Percentiles rank a stretch among this genome's conserved stretches.
Conservation (phyloP, 139 green algal genomes). For the Asterochloris sp. region DNA sequence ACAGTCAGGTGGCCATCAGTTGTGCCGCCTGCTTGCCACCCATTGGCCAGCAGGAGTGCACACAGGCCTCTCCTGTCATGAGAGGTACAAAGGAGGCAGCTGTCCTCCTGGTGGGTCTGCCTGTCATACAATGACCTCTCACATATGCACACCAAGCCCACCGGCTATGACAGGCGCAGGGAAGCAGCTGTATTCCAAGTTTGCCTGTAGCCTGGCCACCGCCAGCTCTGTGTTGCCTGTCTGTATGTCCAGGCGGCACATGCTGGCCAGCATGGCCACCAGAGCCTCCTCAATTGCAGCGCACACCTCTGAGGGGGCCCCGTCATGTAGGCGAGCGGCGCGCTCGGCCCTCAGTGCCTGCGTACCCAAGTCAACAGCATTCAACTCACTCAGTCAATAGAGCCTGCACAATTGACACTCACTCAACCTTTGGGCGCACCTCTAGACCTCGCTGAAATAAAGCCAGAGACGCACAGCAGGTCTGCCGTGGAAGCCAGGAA, state of each 20-base stretch:
- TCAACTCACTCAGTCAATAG: no score
- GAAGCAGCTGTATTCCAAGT: constrained; percentile 73
- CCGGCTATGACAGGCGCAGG: constrained; percentile 21
- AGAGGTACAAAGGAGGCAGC: no score
- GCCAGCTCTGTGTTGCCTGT: constrained; percentile 54
- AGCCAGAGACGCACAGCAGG: no score
- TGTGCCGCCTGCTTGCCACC: no score
- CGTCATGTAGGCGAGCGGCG: constrained; percentile 5
- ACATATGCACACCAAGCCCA: not conserved
- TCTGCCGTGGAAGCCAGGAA: no score
- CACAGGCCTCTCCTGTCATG: no score
- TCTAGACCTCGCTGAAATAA: no score
- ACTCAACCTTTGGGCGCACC: no score
- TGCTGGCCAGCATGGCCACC: constrained; percentile 32
- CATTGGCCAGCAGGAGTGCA: no score
- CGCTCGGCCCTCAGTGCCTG: constrained; percentile 38
- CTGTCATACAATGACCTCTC: not conserved
- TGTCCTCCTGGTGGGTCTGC: no score
- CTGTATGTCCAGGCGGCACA: constrained; percentile 38
- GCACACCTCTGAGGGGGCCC: constrained; percentile 7
- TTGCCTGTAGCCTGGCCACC: constrained; percentile 52
- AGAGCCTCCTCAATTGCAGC: constrained; percentile 34
- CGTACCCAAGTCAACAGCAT: constrained; percentile 3
- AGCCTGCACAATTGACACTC: no score
- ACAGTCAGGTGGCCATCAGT: no score